A percentile compares a stretch with the other conserved stretches of the same genome.
Conservation (phyloP, 495 filamentous ascomycete genomes). For the Endocarpon pusillum region DNA sequence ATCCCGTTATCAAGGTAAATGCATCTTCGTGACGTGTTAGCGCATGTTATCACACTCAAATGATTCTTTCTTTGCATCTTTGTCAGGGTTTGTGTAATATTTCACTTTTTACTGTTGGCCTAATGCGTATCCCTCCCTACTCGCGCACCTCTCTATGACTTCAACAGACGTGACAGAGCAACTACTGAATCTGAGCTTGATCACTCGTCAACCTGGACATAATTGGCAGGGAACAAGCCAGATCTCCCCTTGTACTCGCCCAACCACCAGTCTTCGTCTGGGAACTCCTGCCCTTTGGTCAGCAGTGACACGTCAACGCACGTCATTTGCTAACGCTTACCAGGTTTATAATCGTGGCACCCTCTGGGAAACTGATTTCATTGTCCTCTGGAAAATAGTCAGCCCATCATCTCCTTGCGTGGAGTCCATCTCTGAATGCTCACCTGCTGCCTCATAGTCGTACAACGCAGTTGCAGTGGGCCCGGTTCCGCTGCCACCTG, state of each 20-base stretch:
- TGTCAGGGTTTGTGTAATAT: no score
- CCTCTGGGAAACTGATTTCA: slow-evolving; percentile 86
- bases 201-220: slow-evolving; percentile 50
- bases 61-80: no score
- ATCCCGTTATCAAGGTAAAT: no score
- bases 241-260: slow-evolving; percentile 62
- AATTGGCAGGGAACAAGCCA: slow-evolving; percentile 87
- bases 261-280: slow-evolving; percentile 97
- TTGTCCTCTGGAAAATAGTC: slow-evolving; percentile 98
- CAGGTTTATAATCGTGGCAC: slow-evolving; percentile 50
- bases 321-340: slow-evolving; percentile 26
- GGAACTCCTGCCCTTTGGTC: slow-evolving; percentile 54
- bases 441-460: slow-evolving; percentile 94
- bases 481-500: slow-evolving; percentile 22
- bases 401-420: no score
- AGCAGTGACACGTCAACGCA: slow-evolving; percentile 2
- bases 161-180: no score
- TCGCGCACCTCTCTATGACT: no score
- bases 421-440: no score
- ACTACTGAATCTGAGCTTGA: no score
- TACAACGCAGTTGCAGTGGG: slow-evolving; percentile 71
- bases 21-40: no score
- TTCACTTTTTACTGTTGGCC: no score
- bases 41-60: no score
- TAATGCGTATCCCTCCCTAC: no score